Conservation (phyloP, 371 early-diverging fungal species). For the Mucor velutinosus region DNA sequence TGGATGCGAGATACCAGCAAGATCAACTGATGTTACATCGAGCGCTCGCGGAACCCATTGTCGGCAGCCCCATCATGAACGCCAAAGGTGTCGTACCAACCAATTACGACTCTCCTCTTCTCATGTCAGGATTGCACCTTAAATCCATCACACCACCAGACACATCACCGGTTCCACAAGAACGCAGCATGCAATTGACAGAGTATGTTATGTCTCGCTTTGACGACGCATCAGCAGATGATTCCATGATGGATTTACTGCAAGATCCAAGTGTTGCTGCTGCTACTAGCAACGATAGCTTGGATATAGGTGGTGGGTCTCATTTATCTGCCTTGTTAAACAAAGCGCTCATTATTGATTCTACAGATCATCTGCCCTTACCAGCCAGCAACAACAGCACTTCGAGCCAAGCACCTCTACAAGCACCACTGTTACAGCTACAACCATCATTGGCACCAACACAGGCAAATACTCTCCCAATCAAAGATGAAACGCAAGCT, state of each 20-base stretch:
- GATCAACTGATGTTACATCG: conserved; percentile 22
- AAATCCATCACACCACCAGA: conserved; percentile 1
- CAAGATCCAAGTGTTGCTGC: background rate
- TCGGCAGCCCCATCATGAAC: conserved; percentile 33
- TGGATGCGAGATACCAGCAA: conserved; percentile 22
- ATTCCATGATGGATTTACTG: background rate
- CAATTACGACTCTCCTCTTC: background rate
- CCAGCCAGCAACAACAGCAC: background rate
- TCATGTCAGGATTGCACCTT: background rate
- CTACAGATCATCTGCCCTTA: background rate
- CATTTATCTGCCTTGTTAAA: background rate
- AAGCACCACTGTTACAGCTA: background rate
- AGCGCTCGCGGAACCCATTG: conserved; percentile 25
- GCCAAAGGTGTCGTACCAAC: conserved; percentile 23
- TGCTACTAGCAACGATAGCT: background rate
- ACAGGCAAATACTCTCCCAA: background rate
- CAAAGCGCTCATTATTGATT: background rate
- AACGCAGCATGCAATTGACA: background rate
- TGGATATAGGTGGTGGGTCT: background rate
- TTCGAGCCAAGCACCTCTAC: background rate
- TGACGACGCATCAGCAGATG: background rate
- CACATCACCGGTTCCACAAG: background rate
- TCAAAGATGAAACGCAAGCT: background rate
- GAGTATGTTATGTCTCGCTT: background rate
- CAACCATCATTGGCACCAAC: background rate